A percentile compares a stretch with the other conserved stretches of the same genome.
These are phyloP conservation scores for Fusarium avenaceum DNA, from an alignment of 2,329 filamentous ascomycete species.

Conservation along the genomic window DNA sequence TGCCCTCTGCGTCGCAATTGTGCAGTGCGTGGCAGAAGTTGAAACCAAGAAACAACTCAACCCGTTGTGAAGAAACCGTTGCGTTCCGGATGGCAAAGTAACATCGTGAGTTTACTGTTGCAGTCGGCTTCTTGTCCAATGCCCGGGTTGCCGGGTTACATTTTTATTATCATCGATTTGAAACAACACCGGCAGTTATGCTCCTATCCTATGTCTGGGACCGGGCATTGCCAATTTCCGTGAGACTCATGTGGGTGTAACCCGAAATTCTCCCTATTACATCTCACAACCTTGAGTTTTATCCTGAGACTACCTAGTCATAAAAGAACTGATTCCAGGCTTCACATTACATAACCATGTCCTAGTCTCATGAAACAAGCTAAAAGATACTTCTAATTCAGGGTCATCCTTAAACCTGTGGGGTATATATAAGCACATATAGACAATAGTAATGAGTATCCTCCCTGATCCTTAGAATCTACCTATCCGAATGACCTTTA, in stretches of 20 bases:
- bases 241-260: background rate
- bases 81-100: slow-evolving; percentile 12
- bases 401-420: background rate
- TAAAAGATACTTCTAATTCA: background rate
- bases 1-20: slow-evolving; percentile 27
- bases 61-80: slow-evolving; percentile 1
- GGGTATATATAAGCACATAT: background rate
- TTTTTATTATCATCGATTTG: slow-evolving; percentile 11
- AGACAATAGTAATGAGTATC: background rate
- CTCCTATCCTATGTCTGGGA: background rate
- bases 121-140: slow-evolving; percentile 20
- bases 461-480: slow-evolving; percentile 8
- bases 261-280: too few relatives aligned
- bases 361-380: background rate
- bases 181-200: slow-evolving; percentile 18
- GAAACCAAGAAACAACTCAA: slow-evolving; percentile 24
- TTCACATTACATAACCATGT: too few relatives aligned
- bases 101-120: slow-evolving; percentile 26
- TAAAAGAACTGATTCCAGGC: too few relatives aligned
- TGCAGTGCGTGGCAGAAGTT: slow-evolving; percentile 3
- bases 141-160: slow-evolving; percentile 14
- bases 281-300: too few relatives aligned
- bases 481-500: slow-evolving; percentile 18
- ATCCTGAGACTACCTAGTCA: too few relatives aligned
- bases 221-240: slow-evolving; percentile 10